Evolutionary conservation across 202 grass and related monocot genomes (phyloP), one percentile per base, ranked within the genome.

Genomic region (Carex arenaria): DNA sequence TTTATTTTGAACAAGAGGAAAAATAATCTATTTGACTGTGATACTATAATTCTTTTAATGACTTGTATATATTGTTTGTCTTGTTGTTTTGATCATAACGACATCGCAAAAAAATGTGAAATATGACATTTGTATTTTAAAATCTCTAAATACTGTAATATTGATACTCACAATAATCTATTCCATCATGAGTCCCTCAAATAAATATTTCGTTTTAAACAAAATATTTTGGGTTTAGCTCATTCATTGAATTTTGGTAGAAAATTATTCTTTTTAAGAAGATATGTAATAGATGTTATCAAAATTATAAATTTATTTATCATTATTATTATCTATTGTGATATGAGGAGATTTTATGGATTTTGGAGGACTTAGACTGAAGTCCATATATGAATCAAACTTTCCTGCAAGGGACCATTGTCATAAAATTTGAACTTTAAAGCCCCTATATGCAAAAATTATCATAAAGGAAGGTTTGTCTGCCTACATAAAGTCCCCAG

Each of bases 401-500:
- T 43, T 43, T 9, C 8, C 38, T 40, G 38, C 5, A 7, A 23
- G 40, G 10, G n/a, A 0, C 0, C 0, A 47, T 7, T 42, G 51
- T 47, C 80, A 82, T 18, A 55, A 82, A 66, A 34, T 56, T n/a
- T 34, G 0, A 68, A 54, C 14, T 82, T 64, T 82, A 9, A 38
- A 82, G 63, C 0, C 3, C 26, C 42, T 67, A 56, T 51, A 38
- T 82, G 80, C n/a, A 66, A 82, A 82, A 55, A 12, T 3, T n/a
- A 45, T 4, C 18, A 15, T 26, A 80, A 23, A 67, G 61, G 36
- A 67, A 67, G 6, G 19, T 52, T 52, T 68, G 45, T 52, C n/a
- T 82, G 63, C 80, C 80, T 82, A 55, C 80, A 82, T 69, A 82
- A 82, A 68, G 43, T 14, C 13, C 62, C 12, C 20, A 64, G 60